Evolutionary conservation across 306 rosid species (phyloP).

Genomic region (Carpinus viminea): DNA sequence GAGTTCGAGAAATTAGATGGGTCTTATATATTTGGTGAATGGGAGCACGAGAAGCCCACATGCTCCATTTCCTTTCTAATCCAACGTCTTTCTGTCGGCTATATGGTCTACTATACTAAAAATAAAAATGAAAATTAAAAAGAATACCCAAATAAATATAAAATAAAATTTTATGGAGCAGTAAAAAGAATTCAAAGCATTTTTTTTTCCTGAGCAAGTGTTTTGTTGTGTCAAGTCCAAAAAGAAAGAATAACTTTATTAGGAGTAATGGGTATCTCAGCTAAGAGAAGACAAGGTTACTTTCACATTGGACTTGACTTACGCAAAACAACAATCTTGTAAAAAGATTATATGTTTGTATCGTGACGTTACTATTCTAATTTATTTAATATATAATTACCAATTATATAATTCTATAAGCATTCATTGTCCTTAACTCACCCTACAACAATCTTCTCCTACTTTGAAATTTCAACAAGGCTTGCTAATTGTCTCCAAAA

Average conservation of each 20-base stretch:
- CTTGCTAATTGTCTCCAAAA: too few relatives aligned
- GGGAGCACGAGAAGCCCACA: constrained; percentile 50
- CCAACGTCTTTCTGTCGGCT: constrained; percentile 57
- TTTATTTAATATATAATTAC: too few relatives aligned
- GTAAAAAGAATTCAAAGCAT: not conserved
- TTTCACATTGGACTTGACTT: not conserved
- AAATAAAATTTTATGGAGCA: not conserved
- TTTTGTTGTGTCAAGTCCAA: not conserved
- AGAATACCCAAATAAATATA: not conserved
- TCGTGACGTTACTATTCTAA: too few relatives aligned
- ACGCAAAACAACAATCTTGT: constrained; percentile 1
- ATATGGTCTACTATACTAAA: not conserved
- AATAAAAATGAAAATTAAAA: not conserved
- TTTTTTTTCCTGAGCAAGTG: not conserved
- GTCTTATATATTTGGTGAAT: constrained; percentile 25
- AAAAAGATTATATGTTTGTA: not conserved
- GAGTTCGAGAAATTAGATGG: constrained; percentile 30
- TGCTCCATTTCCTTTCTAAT: constrained; percentile 37
- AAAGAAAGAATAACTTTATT: not conserved
- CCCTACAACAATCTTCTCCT: not conserved
- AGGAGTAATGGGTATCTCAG: not conserved
- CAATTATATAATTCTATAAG: not conserved
- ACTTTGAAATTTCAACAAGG: not conserved
- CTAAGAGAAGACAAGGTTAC: constrained; percentile 2
- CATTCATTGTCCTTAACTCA: not conserved